Evolutionary conservation across 1,139 yeast genomes (phyloP).

Genomic region (Suhomyces chickasaworum): DNA sequence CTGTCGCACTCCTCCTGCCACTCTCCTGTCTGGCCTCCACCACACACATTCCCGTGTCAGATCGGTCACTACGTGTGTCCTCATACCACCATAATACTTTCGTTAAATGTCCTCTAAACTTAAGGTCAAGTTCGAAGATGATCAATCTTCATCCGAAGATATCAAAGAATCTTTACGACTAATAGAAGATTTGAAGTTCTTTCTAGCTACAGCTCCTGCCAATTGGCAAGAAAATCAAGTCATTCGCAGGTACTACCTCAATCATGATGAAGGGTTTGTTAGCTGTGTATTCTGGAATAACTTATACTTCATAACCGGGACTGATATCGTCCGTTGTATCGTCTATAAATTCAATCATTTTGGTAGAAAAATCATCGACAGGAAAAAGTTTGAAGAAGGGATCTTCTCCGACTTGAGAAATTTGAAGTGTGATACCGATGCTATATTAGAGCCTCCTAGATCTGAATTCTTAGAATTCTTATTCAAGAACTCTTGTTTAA

Average conservation of each 20-base stretch:
- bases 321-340: constrained; percentile 91
- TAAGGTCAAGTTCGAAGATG: constrained; percentile 13
- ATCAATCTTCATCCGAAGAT: constrained; percentile 21
- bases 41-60: neutral
- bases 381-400: constrained; percentile 96
- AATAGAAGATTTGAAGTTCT: constrained; percentile 78
- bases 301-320: constrained; percentile 88
- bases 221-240: constrained; percentile 91
- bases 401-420: constrained; percentile 88
- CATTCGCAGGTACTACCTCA: constrained; percentile 80
- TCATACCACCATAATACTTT: constrained; percentile 3
- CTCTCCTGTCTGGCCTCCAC: neutral
- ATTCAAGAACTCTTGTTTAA: constrained; percentile 80
- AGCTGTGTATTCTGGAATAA: constrained; percentile 94
- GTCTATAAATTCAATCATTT: constrained; percentile 88
- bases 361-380: constrained; percentile 80
- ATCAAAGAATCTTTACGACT: constrained; percentile 58
- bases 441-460: constrained; percentile 84
- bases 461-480: constrained; percentile 83
- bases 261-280: constrained; percentile 87
- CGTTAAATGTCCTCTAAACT: constrained; percentile 13
- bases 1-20: neutral
- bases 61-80: neutral
- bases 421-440: constrained; percentile 85
- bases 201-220: constrained; percentile 90